Conservation (phyloP, 208 protist genomes). For the Trichomonas vaginalis region DNA sequence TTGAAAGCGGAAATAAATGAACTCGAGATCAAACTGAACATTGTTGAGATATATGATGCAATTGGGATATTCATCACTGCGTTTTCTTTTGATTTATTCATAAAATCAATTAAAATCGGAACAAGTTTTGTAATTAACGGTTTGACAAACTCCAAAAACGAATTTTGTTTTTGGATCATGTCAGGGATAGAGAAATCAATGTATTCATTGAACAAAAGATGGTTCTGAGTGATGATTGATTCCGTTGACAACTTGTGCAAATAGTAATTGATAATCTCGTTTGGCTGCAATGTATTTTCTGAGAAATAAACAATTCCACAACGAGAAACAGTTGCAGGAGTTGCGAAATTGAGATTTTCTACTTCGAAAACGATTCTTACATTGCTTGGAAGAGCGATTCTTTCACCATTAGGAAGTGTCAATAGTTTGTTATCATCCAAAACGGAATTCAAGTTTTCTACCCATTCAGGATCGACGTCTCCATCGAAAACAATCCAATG, state of each 20-base stretch:
- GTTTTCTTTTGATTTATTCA: background rate
- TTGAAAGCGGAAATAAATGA: background rate
- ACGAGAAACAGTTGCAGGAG: conserved; percentile 84
- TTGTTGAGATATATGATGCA: background rate
- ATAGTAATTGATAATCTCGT: background rate
- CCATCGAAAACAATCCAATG: conserved; percentile 96
- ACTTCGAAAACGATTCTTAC: conserved; percentile 95
- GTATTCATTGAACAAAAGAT: background rate
- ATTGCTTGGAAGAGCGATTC: conserved; percentile 78
- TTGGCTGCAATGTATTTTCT: background rate
- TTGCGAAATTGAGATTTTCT: conserved; percentile 79
- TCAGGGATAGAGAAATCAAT: background rate
- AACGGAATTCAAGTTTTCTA: conserved; percentile 95
- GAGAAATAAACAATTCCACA: conserved; percentile 84
- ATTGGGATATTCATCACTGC: background rate
- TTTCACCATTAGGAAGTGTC: conserved; percentile 94
- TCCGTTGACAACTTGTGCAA: background rate
- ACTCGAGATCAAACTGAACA: background rate
- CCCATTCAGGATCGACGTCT: conserved; percentile 96
- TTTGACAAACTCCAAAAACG: background rate
- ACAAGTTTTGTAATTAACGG: background rate
- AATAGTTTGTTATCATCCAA: conserved; percentile 96
- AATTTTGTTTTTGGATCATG: background rate
- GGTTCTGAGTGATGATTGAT: background rate
- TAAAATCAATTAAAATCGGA: background rate